phyloP scores from a whole-genome alignment of 2,329 filamentous ascomycete species.

The Colletotrichum paranaense region DNA sequence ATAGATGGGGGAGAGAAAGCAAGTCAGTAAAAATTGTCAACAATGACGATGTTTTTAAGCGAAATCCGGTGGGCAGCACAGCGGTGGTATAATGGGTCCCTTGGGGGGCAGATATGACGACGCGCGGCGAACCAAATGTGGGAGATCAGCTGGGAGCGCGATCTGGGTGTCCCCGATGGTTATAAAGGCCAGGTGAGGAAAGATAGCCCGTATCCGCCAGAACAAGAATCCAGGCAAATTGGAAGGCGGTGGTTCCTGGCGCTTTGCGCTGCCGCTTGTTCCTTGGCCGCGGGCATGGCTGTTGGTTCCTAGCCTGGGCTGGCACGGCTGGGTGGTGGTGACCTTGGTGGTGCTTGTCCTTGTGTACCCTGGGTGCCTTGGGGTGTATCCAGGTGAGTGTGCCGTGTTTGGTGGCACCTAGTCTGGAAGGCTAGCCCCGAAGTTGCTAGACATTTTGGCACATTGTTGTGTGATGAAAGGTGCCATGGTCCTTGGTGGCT shows the following conservation, averaged over 20 bases:
- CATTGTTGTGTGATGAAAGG: constrained; percentile 1
- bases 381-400: not conserved
- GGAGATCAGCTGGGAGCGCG: constrained; percentile 23
- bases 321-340: not conserved
- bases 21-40: constrained; percentile 28
- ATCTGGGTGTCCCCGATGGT: constrained; percentile 30
- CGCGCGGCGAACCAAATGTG: constrained; percentile 25
- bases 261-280: not conserved
- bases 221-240: constrained; percentile 13
- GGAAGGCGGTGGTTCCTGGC: constrained; percentile 31
- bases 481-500: constrained; percentile 1
- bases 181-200: constrained; percentile 27
- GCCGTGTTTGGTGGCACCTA: not conserved
- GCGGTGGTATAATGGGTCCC: constrained; percentile 27
- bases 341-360: not conserved
- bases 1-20: constrained; percentile 38
- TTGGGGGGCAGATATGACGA: constrained; percentile 32
- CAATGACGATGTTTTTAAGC: constrained; percentile 29
- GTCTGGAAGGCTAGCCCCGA: not conserved
- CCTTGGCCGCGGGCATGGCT: constrained; percentile 22
- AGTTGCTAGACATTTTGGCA: constrained; percentile 17
- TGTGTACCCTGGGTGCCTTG: not conserved
- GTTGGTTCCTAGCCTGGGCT: constrained; percentile 22
- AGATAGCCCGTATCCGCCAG: not conserved
- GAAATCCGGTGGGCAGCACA: constrained; percentile 31